These are phyloP conservation scores for Chamaenerion angustifolium DNA, from an alignment of 345 rosid genomes.

Conservation along the genomic window DNA sequence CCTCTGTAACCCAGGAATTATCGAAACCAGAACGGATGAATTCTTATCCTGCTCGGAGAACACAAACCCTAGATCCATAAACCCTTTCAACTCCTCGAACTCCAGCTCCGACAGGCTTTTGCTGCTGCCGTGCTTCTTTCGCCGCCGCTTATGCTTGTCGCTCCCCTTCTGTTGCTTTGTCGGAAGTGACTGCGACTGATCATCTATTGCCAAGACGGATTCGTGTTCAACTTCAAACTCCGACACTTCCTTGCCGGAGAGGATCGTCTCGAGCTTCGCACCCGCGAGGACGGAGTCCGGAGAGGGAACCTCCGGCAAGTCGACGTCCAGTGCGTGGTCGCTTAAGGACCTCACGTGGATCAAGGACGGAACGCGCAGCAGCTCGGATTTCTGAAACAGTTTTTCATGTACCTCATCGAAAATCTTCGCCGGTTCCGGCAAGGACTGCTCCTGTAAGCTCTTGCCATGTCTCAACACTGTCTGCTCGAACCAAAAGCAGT, in stretches of 20 bases:
- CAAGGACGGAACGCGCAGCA: conserved; percentile 6
- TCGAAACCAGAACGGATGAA: conserved; percentile 29
- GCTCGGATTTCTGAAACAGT: conserved; percentile 11
- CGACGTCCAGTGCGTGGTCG: conserved; percentile 27
- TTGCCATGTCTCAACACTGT: conserved; percentile 14
- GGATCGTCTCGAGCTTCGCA: conserved; percentile 36
- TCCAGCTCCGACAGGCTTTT: conserved; percentile 57
- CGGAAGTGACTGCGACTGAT: neutral
- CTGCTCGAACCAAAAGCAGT: conserved; percentile 31
- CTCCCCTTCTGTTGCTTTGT: conserved; percentile 6
- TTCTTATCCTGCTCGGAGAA: conserved; percentile 53
- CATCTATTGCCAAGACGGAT: conserved; percentile 3
- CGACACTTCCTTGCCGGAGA: conserved; percentile 35
- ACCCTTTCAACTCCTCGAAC: conserved; percentile 56
- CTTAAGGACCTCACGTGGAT: conserved; percentile 28
- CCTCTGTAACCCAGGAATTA: conserved; percentile 53
- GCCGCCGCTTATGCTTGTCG: conserved; percentile 5
- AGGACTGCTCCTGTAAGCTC: neutral
- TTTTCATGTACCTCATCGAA: conserved; percentile 7
- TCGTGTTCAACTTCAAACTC: conserved; percentile 6
- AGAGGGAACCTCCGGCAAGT: conserved; percentile 12
- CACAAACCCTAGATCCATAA: conserved; percentile 68
- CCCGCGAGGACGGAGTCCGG: conserved; percentile 31
- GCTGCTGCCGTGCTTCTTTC: conserved; percentile 15
- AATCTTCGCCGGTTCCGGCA: conserved; percentile 4